A percentile compares a stretch with the other conserved stretches of the same genome.
phyloP scores from a whole-genome alignment of 2,329 filamentous ascomycete species.

The Drechslera avenae region DNA sequence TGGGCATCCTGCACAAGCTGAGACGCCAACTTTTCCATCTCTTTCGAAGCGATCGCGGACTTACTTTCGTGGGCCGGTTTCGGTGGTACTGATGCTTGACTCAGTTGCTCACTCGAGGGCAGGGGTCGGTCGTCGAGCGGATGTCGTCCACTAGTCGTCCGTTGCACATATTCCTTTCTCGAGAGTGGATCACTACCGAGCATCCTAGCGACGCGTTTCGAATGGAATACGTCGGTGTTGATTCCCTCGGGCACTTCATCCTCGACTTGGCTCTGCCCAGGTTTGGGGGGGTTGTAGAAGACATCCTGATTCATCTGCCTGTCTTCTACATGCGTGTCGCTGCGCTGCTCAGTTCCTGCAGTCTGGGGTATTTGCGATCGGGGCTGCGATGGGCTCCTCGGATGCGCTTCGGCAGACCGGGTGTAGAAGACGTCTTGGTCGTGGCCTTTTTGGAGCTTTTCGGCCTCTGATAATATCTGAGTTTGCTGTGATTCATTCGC shows the following conservation, averaged over 20 bases:
- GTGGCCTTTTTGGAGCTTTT: constrained; percentile 45
- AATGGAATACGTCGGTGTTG: constrained; percentile 67
- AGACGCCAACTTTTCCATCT: constrained; percentile 54
- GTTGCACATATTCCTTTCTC: constrained; percentile 40
- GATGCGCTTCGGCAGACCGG: constrained; percentile 54
- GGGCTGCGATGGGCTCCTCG: constrained; percentile 59
- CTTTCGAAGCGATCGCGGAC: constrained; percentile 32
- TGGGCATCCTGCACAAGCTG: constrained; percentile 54
- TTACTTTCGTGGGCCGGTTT: constrained; percentile 15
- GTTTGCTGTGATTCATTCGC: constrained; percentile 43
- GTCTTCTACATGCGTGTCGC: constrained; percentile 49
- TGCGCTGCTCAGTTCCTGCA: constrained; percentile 54
- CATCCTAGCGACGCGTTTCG: constrained; percentile 61
- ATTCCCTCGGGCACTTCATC: constrained; percentile 62
- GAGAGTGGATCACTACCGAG: constrained; percentile 55
- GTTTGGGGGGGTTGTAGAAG: constrained; percentile 43
- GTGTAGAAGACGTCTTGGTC: constrained; percentile 63
- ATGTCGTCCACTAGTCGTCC: constrained; percentile 31
- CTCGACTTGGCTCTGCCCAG: constrained; percentile 41
- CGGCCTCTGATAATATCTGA: not conserved
- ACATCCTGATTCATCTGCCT: constrained; percentile 61
- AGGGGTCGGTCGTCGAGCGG: constrained; percentile 19
- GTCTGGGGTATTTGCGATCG: constrained; percentile 61
- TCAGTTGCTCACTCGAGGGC: constrained; percentile 10
- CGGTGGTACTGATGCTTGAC: constrained; percentile 18